Base-by-base conservation (phyloP, 176 grass and related monocot species). In the Avena insularis region DNA sequence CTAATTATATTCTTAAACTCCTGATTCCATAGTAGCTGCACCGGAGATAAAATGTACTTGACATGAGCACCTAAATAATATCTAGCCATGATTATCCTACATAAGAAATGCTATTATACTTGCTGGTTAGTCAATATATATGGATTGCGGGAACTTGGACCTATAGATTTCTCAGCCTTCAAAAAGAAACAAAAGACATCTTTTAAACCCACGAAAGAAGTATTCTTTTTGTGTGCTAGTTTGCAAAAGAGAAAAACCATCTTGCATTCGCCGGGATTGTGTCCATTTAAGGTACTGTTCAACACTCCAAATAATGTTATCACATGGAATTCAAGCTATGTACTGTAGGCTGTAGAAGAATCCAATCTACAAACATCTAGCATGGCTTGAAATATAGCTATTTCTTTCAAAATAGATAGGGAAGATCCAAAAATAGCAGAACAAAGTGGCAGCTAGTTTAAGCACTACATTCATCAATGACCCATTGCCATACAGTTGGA, bases 321-420 rank as follows among this genome's bases (percentile, higher is more conserved):
- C 64, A 35, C 27, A 10, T 67, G 13, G 16, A 61, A 61, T 61
- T 61, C 61, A 64, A 14, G 23, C 29, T 35, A 35, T 67, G 40
- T 43, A 43, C 27, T 66, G 63, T 66, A 33, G 63, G 33, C 1
- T 67, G 27, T 33, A 35, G 29, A 66, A 66, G 29, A 67, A 67
- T 67, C 64, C 64, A 67, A 67, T 36, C 61, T 70, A 35, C 61
- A 88, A 79, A 83, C 74, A 88, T 57, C 63, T 88, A 71, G 62
- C 74, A 79, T 84, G 87, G 74, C 71, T n/a, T 77, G 23, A 51
- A 35, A 25, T 25, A 56, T 27, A 19, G 15, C 13, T 50, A 27
- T 73, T 87, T 20, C 43, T 67, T 67, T 67, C 40, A 29, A 81
- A 58, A 78, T 47, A 36, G 35, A 83, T 17, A 25, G 61, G 60